Evolutionary conservation across 1,284 basidiomycete species (phyloP).

Genomic region (Malassezia slooffiae): DNA sequence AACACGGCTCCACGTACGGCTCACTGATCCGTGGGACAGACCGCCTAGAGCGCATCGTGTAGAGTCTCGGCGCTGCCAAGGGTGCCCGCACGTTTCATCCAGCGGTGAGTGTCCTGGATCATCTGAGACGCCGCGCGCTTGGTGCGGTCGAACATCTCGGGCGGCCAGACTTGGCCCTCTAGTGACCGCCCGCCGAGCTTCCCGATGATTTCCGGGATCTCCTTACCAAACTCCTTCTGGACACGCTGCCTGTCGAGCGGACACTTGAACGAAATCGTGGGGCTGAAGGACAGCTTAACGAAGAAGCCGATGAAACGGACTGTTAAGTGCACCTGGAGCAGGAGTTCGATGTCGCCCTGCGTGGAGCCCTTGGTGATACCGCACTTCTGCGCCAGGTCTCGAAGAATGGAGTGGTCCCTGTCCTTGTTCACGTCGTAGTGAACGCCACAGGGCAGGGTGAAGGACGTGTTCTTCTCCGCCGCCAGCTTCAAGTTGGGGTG

Average conservation of each 20-base stretch:
- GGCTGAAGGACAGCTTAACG: slow-evolving; percentile 6
- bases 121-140: no score
- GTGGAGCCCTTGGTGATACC: slow-evolving; percentile 46
- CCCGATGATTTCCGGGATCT: no score
- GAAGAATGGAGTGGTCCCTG: slow-evolving; percentile 56
- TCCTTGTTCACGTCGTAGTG: slow-evolving; percentile 59
- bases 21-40: no score
- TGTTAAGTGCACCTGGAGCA: slow-evolving; percentile 3
- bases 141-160: no score
- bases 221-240: slow-evolving; percentile 3
- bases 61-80: no score
- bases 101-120: no score
- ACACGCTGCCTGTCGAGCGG: slow-evolving; percentile 6
- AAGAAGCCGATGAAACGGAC: slow-evolving; percentile 9
- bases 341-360: background rate
- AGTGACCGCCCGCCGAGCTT: no score
- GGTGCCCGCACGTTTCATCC: no score
- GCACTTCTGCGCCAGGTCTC: slow-evolving; percentile 61
- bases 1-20: no score
- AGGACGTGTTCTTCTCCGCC: slow-evolving; percentile 58
- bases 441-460: slow-evolving; percentile 70
- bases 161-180: no score
- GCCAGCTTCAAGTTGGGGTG: slow-evolving; percentile 56
- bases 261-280: slow-evolving; percentile 3
- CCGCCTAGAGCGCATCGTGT: no score